Evolutionary conservation across 2,329 filamentous ascomycete genomes (phyloP).

Genomic region (Ambrosiella xylebori): DNA sequence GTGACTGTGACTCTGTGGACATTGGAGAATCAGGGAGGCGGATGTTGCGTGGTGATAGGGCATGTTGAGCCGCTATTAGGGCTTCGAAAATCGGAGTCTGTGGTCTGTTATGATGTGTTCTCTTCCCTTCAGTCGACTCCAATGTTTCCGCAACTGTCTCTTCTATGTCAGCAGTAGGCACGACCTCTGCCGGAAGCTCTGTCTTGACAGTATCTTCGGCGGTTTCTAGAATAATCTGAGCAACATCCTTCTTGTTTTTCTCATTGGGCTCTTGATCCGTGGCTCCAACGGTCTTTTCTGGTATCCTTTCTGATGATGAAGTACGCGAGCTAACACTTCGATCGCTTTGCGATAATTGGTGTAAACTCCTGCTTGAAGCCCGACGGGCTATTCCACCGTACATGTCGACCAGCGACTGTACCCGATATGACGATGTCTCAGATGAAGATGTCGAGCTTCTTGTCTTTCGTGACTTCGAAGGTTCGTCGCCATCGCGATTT

Average conservation of each 20-base stretch:
- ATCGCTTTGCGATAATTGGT: not conserved
- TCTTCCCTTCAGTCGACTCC: not conserved
- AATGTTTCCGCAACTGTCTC: not conserved
- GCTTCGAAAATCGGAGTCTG: not conserved
- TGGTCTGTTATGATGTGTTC: not conserved
- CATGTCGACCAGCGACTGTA: slow-evolving; percentile 33
- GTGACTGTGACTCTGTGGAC: not conserved
- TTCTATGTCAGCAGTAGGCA: not conserved
- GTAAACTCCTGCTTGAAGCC: slow-evolving; percentile 1
- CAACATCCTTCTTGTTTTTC: not conserved
- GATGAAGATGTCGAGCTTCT: slow-evolving; percentile 4
- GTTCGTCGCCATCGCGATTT: not conserved
- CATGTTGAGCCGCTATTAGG: not conserved
- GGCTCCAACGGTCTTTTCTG: not conserved
- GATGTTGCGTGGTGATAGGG: not conserved
- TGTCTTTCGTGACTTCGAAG: slow-evolving; percentile 1
- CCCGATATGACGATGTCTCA: slow-evolving; percentile 14
- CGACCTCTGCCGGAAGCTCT: no score
- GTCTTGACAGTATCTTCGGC: not conserved
- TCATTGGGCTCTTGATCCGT: not conserved
- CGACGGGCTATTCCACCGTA: slow-evolving; percentile 28
- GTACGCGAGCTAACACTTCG: not conserved
- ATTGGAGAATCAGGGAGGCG: not conserved
- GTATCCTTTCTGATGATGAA: not conserved
- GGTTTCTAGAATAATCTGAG: not conserved